Evolutionary conservation across 2,329 filamentous ascomycete genomes (phyloP).

Genomic region (Calonectria pseudoreteaudii): DNA sequence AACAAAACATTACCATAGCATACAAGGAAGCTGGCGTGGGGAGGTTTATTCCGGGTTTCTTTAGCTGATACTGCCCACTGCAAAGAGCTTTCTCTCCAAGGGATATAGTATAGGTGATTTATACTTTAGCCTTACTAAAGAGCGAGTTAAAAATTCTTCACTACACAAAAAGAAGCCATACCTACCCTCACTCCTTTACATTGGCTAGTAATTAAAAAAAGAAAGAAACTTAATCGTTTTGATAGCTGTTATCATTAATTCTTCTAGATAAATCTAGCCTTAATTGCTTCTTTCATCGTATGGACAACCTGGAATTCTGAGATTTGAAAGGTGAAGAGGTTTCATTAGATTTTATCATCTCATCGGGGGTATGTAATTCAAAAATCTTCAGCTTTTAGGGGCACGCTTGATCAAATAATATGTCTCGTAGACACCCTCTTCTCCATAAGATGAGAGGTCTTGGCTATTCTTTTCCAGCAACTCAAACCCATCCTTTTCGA

Average conservation of each 20-base stretch:
- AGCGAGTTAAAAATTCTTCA: neutral
- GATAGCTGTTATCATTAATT: too few species aligned
- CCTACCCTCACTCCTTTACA: too few species aligned
- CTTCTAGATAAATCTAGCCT: too few species aligned
- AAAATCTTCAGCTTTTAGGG: neutral
- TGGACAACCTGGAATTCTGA: too few species aligned
- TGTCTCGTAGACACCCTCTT: neutral
- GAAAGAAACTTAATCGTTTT: too few species aligned
- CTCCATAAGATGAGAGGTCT: neutral
- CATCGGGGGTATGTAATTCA: too few species aligned
- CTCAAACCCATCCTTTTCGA: neutral
- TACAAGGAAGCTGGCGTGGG: neutral
- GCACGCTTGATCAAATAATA: neutral
- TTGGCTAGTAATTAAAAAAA: too few species aligned
- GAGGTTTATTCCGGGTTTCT: neutral
- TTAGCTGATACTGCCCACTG: neutral
- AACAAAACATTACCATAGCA: neutral
- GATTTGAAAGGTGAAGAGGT: too few species aligned
- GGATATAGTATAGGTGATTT: neutral
- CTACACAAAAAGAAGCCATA: neutral
- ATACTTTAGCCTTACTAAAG: too few species aligned
- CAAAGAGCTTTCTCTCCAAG: neutral
- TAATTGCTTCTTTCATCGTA: too few species aligned
- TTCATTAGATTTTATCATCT: too few species aligned
- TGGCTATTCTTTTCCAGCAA: neutral